Evolutionary conservation across 805 yeast genomes (phyloP).

Genomic region (Yarrowia phangngaensis): DNA sequence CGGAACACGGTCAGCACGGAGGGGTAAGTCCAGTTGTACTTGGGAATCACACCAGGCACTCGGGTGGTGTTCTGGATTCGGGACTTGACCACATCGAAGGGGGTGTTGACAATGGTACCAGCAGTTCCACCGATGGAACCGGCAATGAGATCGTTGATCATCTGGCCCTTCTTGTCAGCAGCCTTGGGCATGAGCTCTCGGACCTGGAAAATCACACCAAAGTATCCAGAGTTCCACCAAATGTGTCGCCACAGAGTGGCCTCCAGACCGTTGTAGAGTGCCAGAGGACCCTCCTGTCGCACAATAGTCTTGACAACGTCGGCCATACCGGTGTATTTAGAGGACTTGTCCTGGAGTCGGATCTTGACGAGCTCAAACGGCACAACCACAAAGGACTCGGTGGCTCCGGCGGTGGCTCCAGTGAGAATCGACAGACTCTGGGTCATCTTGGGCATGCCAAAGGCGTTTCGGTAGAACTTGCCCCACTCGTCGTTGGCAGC

Average conservation of each 20-base stretch:
- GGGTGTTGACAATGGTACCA: conserved; percentile 94
- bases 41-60: conserved; percentile 70
- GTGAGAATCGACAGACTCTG: conserved; percentile 85
- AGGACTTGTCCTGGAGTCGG: conserved; percentile 82
- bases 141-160: conserved; percentile 79
- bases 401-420: conserved; percentile 98
- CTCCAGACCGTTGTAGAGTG: conserved; percentile 91
- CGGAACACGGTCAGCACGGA: conserved; percentile 65
- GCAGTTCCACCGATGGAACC: conserved; percentile 97
- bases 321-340: conserved; percentile 76
- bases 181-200: conserved; percentile 77
- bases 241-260: conserved; percentile 97
- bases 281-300: conserved; percentile 69
- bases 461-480: conserved; percentile 64
- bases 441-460: conserved; percentile 65
- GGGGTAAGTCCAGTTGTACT: conserved; percentile 90
- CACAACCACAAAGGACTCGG: conserved; percentile 93
- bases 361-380: conserved; percentile 96
- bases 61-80: conserved; percentile 78
- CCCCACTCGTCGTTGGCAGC: conserved; percentile 98
- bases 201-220: conserved; percentile 89
- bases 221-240: conserved; percentile 96
- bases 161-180: conserved; percentile 63
- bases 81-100: conserved; percentile 93
- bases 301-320: conserved; percentile 76